These are phyloP conservation scores for Salisapilia sapeloensis DNA, from an alignment of 352 stramenopile species.

Conservation along the genomic window DNA sequence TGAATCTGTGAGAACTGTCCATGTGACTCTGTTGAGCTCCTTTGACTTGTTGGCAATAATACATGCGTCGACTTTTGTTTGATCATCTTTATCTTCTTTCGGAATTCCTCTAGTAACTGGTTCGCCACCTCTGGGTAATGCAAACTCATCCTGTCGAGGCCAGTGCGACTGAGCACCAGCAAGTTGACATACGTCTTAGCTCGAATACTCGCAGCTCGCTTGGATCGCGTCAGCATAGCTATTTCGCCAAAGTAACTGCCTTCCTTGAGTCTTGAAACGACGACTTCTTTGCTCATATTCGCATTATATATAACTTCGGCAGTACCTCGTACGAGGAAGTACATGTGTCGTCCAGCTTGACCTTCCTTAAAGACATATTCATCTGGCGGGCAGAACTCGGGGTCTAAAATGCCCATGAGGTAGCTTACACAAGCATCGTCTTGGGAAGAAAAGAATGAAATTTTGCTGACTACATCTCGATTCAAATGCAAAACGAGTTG, in stretches of 20 bases:
- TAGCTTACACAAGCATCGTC: constrained; percentile 71
- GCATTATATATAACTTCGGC: constrained; percentile 60
- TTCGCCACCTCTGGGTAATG: constrained; percentile 72
- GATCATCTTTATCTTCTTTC: constrained; percentile 68
- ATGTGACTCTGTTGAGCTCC: too few relatives aligned
- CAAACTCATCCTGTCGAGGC: constrained; percentile 46
- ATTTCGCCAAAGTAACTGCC: constrained; percentile 73
- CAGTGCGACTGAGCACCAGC: constrained; percentile 55
- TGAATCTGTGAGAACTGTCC: too few relatives aligned
- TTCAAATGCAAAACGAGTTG: constrained; percentile 66
- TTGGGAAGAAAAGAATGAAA: constrained; percentile 60
- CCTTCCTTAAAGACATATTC: constrained; percentile 78
- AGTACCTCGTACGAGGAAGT: constrained; percentile 61
- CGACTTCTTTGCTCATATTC: constrained; percentile 22
- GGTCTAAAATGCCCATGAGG: constrained; percentile 62
- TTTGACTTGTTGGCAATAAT: constrained; percentile 14
- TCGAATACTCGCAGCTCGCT: constrained; percentile 57
- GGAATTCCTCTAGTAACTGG: constrained; percentile 57
- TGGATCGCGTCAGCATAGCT: constrained; percentile 65
- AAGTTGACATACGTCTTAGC: constrained; percentile 67
- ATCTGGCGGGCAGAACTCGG: constrained; percentile 57
- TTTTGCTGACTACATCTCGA: constrained; percentile 68
- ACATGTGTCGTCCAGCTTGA: constrained; percentile 65
- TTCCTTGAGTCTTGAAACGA: constrained; percentile 43
- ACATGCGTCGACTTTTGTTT: constrained; percentile 24